Evolutionary conservation across 164 flowering plant species (phyloP), one percentile per base, ranked within the genome.

Genomic region (Liriodendron chinense): DNA sequence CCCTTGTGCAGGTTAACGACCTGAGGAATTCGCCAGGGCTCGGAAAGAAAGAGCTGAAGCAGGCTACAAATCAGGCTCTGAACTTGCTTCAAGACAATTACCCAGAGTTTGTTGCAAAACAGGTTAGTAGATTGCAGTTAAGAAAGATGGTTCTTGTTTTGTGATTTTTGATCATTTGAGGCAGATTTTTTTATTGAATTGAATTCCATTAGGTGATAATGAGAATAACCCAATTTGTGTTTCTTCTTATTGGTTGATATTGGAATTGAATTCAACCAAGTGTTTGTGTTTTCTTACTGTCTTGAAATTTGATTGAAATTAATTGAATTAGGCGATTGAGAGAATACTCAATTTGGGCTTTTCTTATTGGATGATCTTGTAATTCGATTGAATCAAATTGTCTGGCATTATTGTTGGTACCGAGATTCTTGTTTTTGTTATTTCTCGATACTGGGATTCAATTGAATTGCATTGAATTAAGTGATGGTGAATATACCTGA

Each of bases 41-140:
- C 9, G 81, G 75, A 22, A 87, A 83, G 85, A 75, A 82, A 69
- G 98, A 90, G 78, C 86, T 92, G 53, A 77, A 92, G 7, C 82
- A 78, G 70, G 89, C 92, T 57, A 91, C 90, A 26, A 88, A 85
- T 12, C 91, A 90, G 79, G 94, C 97, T 24, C 82, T 95, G 4
- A 76, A 78, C 14, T 48, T 92, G 66, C 88, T 94, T 20, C 98
- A 93, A 76, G 98, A 94, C 73, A 93, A 93, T 65, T 95, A 95
- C 64, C 98, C 98, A 22, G 98, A 95, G 57, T 93, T 93, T 61
- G 96, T 91, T 14, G 94, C 97, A 74, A 95, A 89, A 82, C 98
- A 95, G 98, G 99, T 95, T 34, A 34, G 43, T 34, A 2, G 43
- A 34, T 34, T 34, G 43, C 9, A 24, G 13, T 59, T 61, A 21